Percentiles rank a stretch among this genome's conserved stretches.
These are phyloP conservation scores for Uronychia binucleata DNA, from an alignment of 73 alveolate species.

Conservation along the genomic window DNA sequence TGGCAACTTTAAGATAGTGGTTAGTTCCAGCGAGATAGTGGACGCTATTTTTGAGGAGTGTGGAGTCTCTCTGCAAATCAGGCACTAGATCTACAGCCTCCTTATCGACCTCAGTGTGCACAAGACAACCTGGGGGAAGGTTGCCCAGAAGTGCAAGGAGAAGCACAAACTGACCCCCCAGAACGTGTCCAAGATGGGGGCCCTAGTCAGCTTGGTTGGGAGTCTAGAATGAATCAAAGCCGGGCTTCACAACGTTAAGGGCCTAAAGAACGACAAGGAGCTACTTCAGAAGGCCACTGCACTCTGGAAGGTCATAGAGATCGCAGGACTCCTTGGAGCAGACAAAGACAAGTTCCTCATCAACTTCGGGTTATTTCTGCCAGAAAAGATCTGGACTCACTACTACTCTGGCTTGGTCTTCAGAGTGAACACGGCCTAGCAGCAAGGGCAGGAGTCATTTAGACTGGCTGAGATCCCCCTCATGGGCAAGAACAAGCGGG, in stretches of 20 bases:
- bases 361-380: no score
- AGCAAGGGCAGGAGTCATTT: background rate
- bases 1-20: slow-evolving; percentile 1
- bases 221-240: background rate
- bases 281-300: no score
- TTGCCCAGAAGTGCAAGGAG: background rate
- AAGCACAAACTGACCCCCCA: background rate
- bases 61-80: background rate
- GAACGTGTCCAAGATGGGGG: background rate
- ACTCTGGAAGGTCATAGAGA: no score
- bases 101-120: background rate
- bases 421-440: background rate
- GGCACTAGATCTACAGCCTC: background rate
- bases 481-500: no score
- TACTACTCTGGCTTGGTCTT: background rate
- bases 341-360: no score
- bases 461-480: background rate
- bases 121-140: background rate
- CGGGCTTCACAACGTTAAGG: background rate
- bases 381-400: background rate
- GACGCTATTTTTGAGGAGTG: slow-evolving; percentile 10
- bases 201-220: background rate
- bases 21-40: background rate
- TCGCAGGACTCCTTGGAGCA: no score
- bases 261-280: no score